These are phyloP conservation scores for Cryptococcus deneoformans DNA, from an alignment of 1,284 basidiomycete species.

Conservation along the genomic window DNA sequence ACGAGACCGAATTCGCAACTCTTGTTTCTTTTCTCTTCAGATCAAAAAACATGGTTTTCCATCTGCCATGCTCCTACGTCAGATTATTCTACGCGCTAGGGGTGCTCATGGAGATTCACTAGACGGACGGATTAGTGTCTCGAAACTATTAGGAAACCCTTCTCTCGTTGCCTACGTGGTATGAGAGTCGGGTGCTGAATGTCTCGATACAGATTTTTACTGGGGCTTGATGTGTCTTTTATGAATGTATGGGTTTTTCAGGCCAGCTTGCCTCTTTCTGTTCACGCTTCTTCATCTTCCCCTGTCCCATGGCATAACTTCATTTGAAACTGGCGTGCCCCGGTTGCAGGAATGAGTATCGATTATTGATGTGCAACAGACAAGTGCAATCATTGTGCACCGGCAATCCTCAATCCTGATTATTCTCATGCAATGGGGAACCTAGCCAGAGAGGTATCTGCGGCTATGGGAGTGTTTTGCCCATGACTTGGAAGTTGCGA, in stretches of 20 bases:
- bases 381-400: no score
- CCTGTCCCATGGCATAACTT: no score
- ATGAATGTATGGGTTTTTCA: neutral
- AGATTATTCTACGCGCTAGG: slow-evolving; percentile 2
- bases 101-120: slow-evolving; percentile 32
- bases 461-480: no score
- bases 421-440: no score
- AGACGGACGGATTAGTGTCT: slow-evolving; percentile 50
- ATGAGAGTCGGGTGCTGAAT: slow-evolving; percentile 31
- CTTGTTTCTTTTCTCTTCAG: slow-evolving; percentile 14
- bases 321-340: no score
- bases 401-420: no score
- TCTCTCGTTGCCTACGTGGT: slow-evolving; percentile 11
- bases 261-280: no score
- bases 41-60: slow-evolving; percentile 37
- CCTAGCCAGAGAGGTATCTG: no score
- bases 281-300: no score
- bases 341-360: no score
- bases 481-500: no score
- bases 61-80: slow-evolving; percentile 26
- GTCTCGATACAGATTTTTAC: slow-evolving; percentile 39
- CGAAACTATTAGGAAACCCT: slow-evolving; percentile 46
- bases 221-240: neutral
- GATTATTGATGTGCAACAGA: no score
- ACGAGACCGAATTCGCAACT: slow-evolving; percentile 3